Evolutionary conservation across 805 yeast species (phyloP).

Genomic region (Teunomyces atbi): DNA sequence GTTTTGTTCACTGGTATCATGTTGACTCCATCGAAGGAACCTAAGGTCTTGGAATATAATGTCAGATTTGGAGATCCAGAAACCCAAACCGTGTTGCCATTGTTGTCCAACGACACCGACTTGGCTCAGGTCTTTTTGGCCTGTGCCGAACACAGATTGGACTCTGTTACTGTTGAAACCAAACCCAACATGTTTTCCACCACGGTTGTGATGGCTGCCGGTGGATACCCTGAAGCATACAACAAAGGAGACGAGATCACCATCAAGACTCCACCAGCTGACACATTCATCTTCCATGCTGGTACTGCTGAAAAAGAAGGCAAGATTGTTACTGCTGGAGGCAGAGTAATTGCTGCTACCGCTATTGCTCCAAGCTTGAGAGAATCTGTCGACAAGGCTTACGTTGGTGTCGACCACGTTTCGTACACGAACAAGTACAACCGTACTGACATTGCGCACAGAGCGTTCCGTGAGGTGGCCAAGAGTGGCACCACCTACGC

Average conservation of each 20-base stretch:
- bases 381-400: constrained; percentile 83
- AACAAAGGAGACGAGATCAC: constrained; percentile 83
- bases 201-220: constrained; percentile 95
- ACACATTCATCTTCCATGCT: constrained; percentile 88
- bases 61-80: constrained; percentile 99
- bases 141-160: constrained; percentile 91
- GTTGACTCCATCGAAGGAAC: constrained; percentile 76
- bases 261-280: constrained; percentile 46
- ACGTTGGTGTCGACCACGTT: constrained; percentile 77
- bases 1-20: constrained; percentile 93
- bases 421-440: constrained; percentile 72
- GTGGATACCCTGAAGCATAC: constrained; percentile 92
- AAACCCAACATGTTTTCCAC: constrained; percentile 65
- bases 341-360: constrained; percentile 94
- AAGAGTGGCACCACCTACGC: constrained; percentile 63
- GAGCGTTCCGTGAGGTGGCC: constrained; percentile 70
- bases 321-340: constrained; percentile 81
- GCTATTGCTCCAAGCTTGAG: constrained; percentile 75
- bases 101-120: constrained; percentile 81
- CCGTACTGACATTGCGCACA: constrained; percentile 93
- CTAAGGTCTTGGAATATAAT: constrained; percentile 93
- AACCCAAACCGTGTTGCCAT: constrained; percentile 93
- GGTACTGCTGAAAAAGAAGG: constrained; percentile 72
- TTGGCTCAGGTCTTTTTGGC: constrained; percentile 90
- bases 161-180: constrained; percentile 64